These are phyloP conservation scores for Filobasidium floriforme DNA, from an alignment of 768 basidiomycete species.

Conservation along the genomic window DNA sequence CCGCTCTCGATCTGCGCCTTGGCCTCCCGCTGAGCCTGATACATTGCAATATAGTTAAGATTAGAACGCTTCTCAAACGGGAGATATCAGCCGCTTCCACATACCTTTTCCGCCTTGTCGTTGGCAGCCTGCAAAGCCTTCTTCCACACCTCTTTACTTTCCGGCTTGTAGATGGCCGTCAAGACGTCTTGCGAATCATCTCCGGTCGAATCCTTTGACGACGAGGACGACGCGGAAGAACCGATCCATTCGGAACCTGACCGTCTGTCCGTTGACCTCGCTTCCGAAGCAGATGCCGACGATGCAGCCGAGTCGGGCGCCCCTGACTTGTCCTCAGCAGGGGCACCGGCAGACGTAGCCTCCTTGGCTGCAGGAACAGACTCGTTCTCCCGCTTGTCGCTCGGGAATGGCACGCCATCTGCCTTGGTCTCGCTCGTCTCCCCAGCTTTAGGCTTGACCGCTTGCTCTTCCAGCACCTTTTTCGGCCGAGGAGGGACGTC, in stretches of 20 bases:
- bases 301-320: not conserved
- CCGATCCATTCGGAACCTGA: slow-evolving; percentile 42
- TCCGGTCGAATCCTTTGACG: not conserved
- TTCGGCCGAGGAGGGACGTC: slow-evolving; percentile 18
- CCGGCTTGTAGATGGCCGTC: slow-evolving; percentile 72
- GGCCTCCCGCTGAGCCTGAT: slow-evolving; percentile 33
- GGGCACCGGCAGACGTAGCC: not conserved
- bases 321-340: not conserved
- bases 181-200: slow-evolving; percentile 28
- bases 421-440: not conserved
- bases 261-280: slow-evolving; percentile 49
- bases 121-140: slow-evolving; percentile 50
- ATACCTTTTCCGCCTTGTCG: slow-evolving; percentile 38
- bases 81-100: not conserved
- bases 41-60: not conserved
- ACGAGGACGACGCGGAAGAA: slow-evolving; percentile 48
- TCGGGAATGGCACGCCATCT: not conserved
- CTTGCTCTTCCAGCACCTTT: slow-evolving; percentile 14
- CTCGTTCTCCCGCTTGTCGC: not conserved
- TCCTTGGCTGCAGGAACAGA: not conserved
- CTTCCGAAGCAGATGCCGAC: slow-evolving; percentile 26
- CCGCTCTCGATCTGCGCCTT: slow-evolving; percentile 45
- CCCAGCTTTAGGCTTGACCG: slow-evolving; percentile 1
- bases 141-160: slow-evolving; percentile 77
- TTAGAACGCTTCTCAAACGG: not conserved